A percentile compares a stretch with the other conserved stretches of the same genome.
Evolutionary conservation across 225 moss, liverwort and hornwort genomes (phyloP).

Genomic region (Lunularia cruciata): DNA sequence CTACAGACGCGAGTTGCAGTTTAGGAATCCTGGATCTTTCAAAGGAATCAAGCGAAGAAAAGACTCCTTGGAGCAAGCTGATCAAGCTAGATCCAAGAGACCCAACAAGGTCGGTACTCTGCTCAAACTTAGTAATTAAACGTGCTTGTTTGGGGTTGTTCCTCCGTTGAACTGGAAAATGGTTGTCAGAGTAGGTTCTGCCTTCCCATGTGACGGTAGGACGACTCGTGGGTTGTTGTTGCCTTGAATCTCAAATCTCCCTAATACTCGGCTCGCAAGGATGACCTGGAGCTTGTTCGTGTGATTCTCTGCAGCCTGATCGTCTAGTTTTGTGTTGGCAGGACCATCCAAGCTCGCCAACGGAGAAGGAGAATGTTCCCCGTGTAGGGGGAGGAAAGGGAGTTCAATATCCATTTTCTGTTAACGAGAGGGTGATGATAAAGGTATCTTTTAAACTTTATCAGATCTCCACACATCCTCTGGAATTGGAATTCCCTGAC

Average conservation of each 20-base stretch:
- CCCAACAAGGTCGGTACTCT: conserved; percentile 62
- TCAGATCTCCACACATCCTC: background rate
- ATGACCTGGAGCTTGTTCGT: conserved; percentile 2
- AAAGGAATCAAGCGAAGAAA: conserved; percentile 60
- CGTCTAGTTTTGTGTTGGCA: conserved; percentile 19
- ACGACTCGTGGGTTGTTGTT: too few relatives aligned
- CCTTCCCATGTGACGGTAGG: too few relatives aligned
- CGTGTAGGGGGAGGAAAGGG: conserved; percentile 77
- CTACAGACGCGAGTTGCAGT: conserved; percentile 56
- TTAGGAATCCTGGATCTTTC: conserved; percentile 4
- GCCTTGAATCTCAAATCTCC: too few relatives aligned
- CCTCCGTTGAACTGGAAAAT: too few relatives aligned
- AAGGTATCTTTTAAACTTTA: conserved; percentile 49
- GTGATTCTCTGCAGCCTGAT: conserved; percentile 4
- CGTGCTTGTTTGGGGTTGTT: too few relatives aligned
- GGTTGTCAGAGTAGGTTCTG: too few relatives aligned
- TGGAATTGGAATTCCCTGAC: background rate
- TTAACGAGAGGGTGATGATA: conserved; percentile 97
- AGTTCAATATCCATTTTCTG: conserved; percentile 92
- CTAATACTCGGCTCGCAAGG: too few relatives aligned
- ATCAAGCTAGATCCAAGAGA: conserved; percentile 53
- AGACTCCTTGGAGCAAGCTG: conserved; percentile 69
- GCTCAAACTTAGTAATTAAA: too few relatives aligned
- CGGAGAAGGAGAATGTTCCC: conserved; percentile 64
- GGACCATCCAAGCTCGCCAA: conserved; percentile 70